Evolutionary conservation across 1,139 yeast genomes (phyloP), one percentile per base, ranked within the genome.

Genomic region (Kluyveromyces marxianus): DNA sequence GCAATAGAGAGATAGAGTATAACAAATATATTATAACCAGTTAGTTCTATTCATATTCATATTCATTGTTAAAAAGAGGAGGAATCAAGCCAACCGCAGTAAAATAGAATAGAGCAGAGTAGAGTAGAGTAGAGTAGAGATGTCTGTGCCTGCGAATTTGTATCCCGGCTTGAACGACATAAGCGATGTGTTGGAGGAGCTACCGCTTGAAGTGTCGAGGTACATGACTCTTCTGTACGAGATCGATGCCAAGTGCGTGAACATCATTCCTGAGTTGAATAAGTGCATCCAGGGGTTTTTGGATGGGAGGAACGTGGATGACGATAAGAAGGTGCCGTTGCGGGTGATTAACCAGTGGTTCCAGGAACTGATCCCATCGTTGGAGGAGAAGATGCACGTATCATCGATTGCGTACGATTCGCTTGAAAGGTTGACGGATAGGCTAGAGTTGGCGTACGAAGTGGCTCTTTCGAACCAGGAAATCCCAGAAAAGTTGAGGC

Each of bases 341-440:
- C 48, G 38, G 3, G 47, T 58, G 51, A 76, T 79, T 43, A 72
- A 75, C 47, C 66, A 69, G 45, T 66, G 71, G 46, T 68, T 82
- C 49, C 77, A 75, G 54, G 96, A 86, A 50, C 73, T 92, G 44
- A 81, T 92, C 70, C 97, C 97, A 0, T 88, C 96, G 54, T 69
- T 92, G 49, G 98, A 92, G 61, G 97, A 92, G 63, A 92, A 92
- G 67, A 89, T 92, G 95, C 97, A 92, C 62, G 97, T 92, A 35
- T 94, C 97, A 3, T 83, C 92, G 2, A 84, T 88, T 35, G 96
- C 97, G 28, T 77, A 87, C 30, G 97, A 90, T 57, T 76, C 83
- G 25, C 75, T 89, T 44, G 70, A 74, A 37, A 79, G 82, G 53
- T 87, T 88, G 58, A 70, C 87, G 54, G 74, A 71, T 45, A 72